A percentile compares a stretch with the other conserved stretches of the same genome.
Evolutionary conservation across 371 early-diverging fungal genomes (phyloP).

Genomic region (Actinomortierella wolfii): DNA sequence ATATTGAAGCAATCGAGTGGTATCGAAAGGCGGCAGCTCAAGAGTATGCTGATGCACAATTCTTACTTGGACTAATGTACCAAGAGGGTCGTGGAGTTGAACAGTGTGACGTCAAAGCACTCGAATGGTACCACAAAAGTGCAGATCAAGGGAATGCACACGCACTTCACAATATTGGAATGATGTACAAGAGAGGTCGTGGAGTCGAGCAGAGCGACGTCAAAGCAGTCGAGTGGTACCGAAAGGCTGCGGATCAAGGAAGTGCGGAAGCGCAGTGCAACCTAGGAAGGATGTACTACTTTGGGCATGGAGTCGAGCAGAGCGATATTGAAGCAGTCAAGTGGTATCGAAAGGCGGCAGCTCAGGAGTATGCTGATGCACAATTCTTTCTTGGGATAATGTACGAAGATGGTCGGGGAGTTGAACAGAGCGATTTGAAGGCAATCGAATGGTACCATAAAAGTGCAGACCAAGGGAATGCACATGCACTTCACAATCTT

Average conservation of each 20-base stretch:
- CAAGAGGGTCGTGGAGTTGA: constrained; percentile 79
- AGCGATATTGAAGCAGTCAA: constrained; percentile 66
- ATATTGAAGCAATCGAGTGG: constrained; percentile 66
- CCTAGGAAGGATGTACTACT: constrained; percentile 81
- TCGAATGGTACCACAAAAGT: constrained; percentile 70
- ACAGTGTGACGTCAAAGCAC: constrained; percentile 61
- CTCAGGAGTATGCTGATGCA: constrained; percentile 77
- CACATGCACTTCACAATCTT: too few relatives aligned
- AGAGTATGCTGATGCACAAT: constrained; percentile 83
- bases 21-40: constrained; percentile 67
- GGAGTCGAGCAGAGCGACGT: constrained; percentile 61
- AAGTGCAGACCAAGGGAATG: too few relatives aligned
- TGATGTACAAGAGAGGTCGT: constrained; percentile 75
- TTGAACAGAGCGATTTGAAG: too few relatives aligned
- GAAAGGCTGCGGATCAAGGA: constrained; percentile 71
- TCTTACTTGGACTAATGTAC: constrained; percentile 76
- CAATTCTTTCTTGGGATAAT: constrained; percentile 89
- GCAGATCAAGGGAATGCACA: constrained; percentile 74
- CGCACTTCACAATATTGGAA: constrained; percentile 80
- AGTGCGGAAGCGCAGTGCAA: constrained; percentile 78
- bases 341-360: constrained; percentile 77
- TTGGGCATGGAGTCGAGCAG: constrained; percentile 76
- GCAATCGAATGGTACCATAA: too few relatives aligned
- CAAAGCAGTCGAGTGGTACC: constrained; percentile 73
- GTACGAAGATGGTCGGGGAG: constrained; percentile 89